Evolutionary conservation across 2,329 filamentous ascomycete genomes (phyloP), one percentile per base, ranked within the genome.

Genomic region (Penicillium occitanis): DNA sequence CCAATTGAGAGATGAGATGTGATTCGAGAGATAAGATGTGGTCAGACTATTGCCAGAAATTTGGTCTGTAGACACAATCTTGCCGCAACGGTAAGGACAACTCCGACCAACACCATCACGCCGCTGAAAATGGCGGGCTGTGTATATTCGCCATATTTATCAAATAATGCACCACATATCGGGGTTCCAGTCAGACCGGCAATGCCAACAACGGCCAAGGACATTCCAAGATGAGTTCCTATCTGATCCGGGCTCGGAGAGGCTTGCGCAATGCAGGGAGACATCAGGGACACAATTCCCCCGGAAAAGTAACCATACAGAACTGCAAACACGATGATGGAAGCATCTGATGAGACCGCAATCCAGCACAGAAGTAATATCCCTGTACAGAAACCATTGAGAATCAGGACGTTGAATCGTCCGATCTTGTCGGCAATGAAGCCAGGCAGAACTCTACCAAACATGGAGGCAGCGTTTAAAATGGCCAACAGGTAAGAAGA

Each of bases 221-320:
- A 78, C 82, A 86, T 85, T 0, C 86, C 85, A 69, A 87, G 76
- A 2, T 84, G 74, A 17, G 86, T 85, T 0, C 87, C 87, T 22
- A 87, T 78, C 48, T 86, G 78, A 67, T 87, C 81, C 40, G 78
- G 78, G 44, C 77, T 80, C 68, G 81, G 70, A 13, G 71, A 73
- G 28, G 74, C 74, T 72, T 80, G 74, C 2, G 78, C 77, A 7
- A 80, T 77, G 10, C 74, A 78, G 4, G 76, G 78, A 1, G 66
- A 64, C 22, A 35, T 62, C 3, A 83, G 71, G 1, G 82, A 83
- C 17, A 85, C 81, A 63, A 83, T 83, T 0, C 80, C 81, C 19
- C 83, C 83, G 0, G 81, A 83, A 66, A 79, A 80, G 71, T 85
- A 83, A 3, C 84, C 84, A 68, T 84, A 86, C 8, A 85, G 70